Evolutionary conservation across 2,329 filamentous ascomycete genomes (phyloP).

Genomic region (Tolypocladium endophyticum): DNA sequence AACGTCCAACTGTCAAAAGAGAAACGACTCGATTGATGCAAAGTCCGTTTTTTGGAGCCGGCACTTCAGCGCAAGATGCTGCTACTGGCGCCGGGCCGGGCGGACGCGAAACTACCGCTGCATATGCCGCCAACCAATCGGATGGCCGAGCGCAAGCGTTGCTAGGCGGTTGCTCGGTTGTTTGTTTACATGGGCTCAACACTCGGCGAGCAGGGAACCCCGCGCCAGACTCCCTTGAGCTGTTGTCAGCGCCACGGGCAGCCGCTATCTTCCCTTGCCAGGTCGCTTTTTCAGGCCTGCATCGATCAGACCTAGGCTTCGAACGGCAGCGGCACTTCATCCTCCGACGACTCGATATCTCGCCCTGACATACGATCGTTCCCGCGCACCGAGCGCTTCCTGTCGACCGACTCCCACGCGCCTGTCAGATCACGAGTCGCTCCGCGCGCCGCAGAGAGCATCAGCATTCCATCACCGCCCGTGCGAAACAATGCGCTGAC

Average conservation of each 20-base stretch:
- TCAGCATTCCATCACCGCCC: conserved; percentile 7
- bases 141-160: conserved; percentile 9
- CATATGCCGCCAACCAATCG: conserved; percentile 11
- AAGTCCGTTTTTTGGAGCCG: not conserved
- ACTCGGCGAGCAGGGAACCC: not conserved
- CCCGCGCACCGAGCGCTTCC: not conserved
- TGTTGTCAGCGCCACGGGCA: not conserved
- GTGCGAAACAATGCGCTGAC: conserved; percentile 22
- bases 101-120: not conserved
- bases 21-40: not conserved
- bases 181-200: conserved; percentile 18
- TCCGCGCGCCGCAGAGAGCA: conserved; percentile 7
- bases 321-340: conserved; percentile 3
- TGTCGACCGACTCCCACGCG: not conserved
- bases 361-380: not conserved
- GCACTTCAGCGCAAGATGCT: not conserved
- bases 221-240: not conserved
- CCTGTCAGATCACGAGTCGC: not conserved
- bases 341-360: not conserved
- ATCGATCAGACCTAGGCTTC: not conserved
- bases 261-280: not conserved
- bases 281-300: not conserved
- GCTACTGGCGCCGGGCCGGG: not conserved
- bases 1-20: not conserved
- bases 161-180: conserved; percentile 21